Evolutionary conservation across 371 early-diverging fungal species (phyloP).

Genomic region (Mucor irregularis): DNA sequence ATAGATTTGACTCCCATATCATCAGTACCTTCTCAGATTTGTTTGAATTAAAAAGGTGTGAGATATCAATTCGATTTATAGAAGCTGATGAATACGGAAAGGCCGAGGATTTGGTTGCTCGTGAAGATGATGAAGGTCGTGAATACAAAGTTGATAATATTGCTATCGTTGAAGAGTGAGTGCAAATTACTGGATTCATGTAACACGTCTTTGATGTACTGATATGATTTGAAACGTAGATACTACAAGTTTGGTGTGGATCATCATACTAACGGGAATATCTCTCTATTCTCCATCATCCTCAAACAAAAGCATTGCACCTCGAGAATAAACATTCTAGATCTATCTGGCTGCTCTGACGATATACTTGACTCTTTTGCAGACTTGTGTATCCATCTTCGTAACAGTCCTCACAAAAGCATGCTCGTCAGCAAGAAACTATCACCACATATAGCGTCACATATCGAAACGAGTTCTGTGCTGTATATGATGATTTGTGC

Average conservation of each 20-base stretch:
- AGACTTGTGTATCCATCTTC: background rate
- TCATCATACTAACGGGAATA: background rate
- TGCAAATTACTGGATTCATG: too few species aligned
- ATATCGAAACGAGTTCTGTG: too few species aligned
- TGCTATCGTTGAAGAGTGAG: background rate
- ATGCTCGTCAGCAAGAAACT: too few species aligned
- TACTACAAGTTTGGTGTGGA: slow-evolving; percentile 3
- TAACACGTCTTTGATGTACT: too few species aligned
- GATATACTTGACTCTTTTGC: background rate
- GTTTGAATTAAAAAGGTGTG: background rate
- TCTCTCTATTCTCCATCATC: background rate
- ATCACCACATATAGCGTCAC: too few species aligned
- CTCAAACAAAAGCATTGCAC: background rate
- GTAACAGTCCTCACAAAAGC: background rate
- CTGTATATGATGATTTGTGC: too few species aligned
- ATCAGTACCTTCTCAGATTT: background rate
- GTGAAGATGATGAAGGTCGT: background rate
- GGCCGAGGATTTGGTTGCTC: background rate
- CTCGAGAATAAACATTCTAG: background rate
- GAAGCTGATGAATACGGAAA: background rate
- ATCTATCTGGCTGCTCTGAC: slow-evolving; percentile 1
- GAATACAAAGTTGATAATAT: slow-evolving; percentile 1
- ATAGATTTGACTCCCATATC: slow-evolving; percentile 2
- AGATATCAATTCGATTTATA: slow-evolving; percentile 2
- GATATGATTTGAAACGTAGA: too few species aligned